phyloP scores from a whole-genome alignment of 2,329 filamentous ascomycete species.

The Claviceps paspali region DNA sequence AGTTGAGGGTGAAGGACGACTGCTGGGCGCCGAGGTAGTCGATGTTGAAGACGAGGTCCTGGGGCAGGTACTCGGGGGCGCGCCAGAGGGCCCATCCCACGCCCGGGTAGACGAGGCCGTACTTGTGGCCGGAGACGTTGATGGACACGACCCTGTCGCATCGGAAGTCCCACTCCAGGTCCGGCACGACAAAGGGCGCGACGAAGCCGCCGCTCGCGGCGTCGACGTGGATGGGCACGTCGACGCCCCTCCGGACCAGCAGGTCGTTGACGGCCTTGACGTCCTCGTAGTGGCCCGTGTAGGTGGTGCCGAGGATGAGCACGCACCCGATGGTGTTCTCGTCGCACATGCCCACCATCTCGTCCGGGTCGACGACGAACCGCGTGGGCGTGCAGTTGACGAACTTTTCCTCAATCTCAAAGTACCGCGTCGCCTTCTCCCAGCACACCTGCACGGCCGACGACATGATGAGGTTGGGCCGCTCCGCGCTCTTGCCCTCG shows the following conservation, averaged over 20 bases:
- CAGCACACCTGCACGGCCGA: conserved; percentile 93
- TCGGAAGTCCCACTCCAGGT: conserved; percentile 83
- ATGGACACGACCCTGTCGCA: conserved; percentile 81
- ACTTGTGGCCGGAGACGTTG: conserved; percentile 83
- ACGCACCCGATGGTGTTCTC: conserved; percentile 62
- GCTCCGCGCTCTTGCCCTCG: conserved; percentile 63
- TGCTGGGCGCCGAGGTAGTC: conserved; percentile 96
- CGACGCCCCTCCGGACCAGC: conserved; percentile 55
- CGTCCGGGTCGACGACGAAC: conserved; percentile 47
- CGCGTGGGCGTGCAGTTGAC: conserved; percentile 47
- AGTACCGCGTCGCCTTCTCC: conserved; percentile 84
- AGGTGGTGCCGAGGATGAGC: conserved; percentile 79
- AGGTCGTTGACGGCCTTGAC: conserved; percentile 85
- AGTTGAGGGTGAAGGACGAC: conserved; percentile 91
- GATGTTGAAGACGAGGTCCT: conserved; percentile 97
- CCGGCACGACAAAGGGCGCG: conserved; percentile 74
- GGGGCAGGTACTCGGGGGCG: conserved; percentile 63
- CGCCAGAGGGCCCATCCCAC: conserved; percentile 93
- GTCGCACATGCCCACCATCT: conserved; percentile 30
- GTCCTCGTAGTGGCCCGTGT: conserved; percentile 92
- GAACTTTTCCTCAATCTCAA: conserved; percentile 83
- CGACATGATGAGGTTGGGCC: conserved; percentile 90
- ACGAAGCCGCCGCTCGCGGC: conserved; percentile 88
- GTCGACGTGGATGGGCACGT: conserved; percentile 85
- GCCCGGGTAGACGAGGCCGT: conserved; percentile 64